Base-by-base conservation (phyloP, 768 basidiomycete genomes). In the Russula compacta region DNA sequence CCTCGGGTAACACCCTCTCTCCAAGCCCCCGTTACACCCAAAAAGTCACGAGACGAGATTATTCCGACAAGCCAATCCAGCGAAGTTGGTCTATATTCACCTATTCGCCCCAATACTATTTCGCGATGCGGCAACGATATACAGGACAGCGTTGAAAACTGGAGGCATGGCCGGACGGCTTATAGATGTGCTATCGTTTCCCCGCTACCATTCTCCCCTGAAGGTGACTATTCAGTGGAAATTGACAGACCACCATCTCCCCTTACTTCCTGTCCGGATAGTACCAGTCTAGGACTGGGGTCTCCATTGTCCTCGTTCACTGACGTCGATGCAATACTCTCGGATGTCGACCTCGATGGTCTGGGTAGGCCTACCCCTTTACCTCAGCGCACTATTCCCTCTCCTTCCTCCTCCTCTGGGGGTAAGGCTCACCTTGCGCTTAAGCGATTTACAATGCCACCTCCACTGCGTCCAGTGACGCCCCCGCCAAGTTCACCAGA, bases 401-500 rank as follows among this genome's bases (percentile, higher is more conserved):
- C 60, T 6, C 64, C 61, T 6, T 38, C 59, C 14, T 42, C 59
- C 32, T 56, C 56, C 48, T 61, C 56, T 9, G 50, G 21, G 19
- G 60, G 36, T 39, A 42, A 47, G 49, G 12, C 53, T 17, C 52
- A 39, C 46, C 44, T 29, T 48, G 0, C 33, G 11, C 17, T 40
- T n/a, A 17, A 57, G 24, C 56, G 51, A n/a, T 39, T 42, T n/a
- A 19, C 38, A 17, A 35, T 40, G 19, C 21, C 44, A 3, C 19
- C 15, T 24, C 17, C 57, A 21, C 68, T 64, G 67, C 73, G 58
- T 53, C 67, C 53, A 38, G 64, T 58, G 51, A 72, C 66, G 57
- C 72, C 68, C 4, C 71, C 70, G 3, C 63, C 62, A 15, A 64
- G 69, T 33, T 55, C 64, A 21, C 46, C 64, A 7, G 60, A 61